These are phyloP conservation scores for Orbilia ellipsospora DNA, from an alignment of 2,329 filamentous ascomycete species.

Conservation along the genomic window DNA sequence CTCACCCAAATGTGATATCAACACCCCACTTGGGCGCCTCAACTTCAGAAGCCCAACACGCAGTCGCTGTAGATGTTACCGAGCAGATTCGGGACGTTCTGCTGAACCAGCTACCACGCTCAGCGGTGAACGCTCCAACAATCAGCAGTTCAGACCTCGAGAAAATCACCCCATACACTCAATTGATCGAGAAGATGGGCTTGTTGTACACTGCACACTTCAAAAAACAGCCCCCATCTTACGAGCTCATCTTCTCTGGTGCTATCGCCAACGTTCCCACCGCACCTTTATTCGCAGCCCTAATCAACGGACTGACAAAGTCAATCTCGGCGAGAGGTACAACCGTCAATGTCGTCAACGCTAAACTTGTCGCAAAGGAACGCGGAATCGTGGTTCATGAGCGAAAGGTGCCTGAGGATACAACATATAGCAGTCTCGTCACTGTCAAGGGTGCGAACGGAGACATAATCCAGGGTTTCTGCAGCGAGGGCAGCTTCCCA, in stretches of 20 bases:
- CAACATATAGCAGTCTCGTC: constrained; percentile 76
- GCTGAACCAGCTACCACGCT: constrained; percentile 76
- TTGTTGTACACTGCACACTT: constrained; percentile 82
- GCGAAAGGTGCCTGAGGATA: constrained; percentile 71
- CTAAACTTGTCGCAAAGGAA: constrained; percentile 77
- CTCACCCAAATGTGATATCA: constrained; percentile 77
- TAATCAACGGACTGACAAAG: constrained; percentile 79
- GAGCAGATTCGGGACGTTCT: constrained; percentile 81
- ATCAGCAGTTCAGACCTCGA: constrained; percentile 84
- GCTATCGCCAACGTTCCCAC: constrained; percentile 77
- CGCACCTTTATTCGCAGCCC: constrained; percentile 80
- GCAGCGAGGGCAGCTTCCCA: constrained; percentile 69
- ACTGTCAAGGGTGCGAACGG: constrained; percentile 71
- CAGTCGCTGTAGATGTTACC: constrained; percentile 84
- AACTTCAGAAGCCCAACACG: constrained; percentile 84
- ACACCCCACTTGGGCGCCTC: constrained; percentile 84
- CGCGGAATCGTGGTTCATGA: constrained; percentile 83
- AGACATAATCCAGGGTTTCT: constrained; percentile 73
- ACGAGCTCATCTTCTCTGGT: constrained; percentile 82
- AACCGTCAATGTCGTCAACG: constrained; percentile 86
- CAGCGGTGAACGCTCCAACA: constrained; percentile 82
- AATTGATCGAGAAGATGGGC: constrained; percentile 81
- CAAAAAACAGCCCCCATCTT: constrained; percentile 63
- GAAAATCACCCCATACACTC: constrained; percentile 80
- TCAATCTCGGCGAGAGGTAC: constrained; percentile 75